Percentiles rank a stretch among this genome's conserved stretches.
These are phyloP conservation scores for Orychophragmus violaceus DNA, from an alignment of 345 rosid species.

Conservation along the genomic window DNA sequence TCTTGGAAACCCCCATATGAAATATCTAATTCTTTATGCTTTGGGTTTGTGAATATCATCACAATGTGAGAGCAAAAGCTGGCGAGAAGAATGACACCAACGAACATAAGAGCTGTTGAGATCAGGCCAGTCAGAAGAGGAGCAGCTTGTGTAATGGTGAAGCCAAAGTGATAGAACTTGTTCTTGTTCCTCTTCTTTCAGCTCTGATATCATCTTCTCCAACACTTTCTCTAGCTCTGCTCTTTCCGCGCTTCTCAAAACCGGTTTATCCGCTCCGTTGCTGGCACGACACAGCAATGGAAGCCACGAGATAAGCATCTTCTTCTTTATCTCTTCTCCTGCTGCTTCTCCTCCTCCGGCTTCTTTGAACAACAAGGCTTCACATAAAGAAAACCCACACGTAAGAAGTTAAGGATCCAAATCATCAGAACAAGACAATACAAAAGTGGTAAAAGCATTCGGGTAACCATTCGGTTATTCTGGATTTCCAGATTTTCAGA, in stretches of 20 bases:
- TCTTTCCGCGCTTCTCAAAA: slow-evolving; percentile 45
- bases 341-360: slow-evolving; percentile 41
- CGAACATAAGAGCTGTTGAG: slow-evolving; percentile 54
- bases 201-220: slow-evolving; percentile 51
- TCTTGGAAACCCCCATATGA: neutral
- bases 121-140: slow-evolving; percentile 90
- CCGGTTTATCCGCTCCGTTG: slow-evolving; percentile 63
- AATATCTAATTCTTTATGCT: neutral
- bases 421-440: neutral
- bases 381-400: neutral
- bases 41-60: neutral
- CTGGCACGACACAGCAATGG: slow-evolving; percentile 72
- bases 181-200: slow-evolving; percentile 58
- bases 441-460: no score
- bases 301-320: slow-evolving; percentile 66
- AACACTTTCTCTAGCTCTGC: slow-evolving; percentile 50
- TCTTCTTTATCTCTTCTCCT: slow-evolving; percentile 43
- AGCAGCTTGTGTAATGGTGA: slow-evolving; percentile 57
- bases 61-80: slow-evolving; percentile 38
- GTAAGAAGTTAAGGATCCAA: neutral
- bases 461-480: no score
- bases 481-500: no score
- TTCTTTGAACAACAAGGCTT: slow-evolving; percentile 72
- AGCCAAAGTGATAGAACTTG: slow-evolving; percentile 79
- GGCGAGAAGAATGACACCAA: slow-evolving; percentile 73